phyloP scores from a whole-genome alignment of 495 filamentous ascomycete species.

The Beverwykella pulmonaria region DNA sequence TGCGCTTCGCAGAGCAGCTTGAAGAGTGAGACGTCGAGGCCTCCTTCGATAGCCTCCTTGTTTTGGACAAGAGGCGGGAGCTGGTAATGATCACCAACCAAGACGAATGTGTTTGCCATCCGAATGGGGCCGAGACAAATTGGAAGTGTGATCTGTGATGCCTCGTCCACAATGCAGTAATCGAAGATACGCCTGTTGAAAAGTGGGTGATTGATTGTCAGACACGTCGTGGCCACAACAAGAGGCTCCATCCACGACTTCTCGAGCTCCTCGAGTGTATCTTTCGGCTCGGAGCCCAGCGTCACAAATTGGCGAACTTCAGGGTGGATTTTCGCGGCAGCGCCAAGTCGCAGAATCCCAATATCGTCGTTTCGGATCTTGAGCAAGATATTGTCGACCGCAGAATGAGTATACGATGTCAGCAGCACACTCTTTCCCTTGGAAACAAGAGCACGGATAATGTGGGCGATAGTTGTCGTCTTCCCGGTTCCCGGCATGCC shows the following conservation, averaged over 20 bases:
- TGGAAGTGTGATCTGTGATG: conserved; percentile 94
- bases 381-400: conserved; percentile 94
- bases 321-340: conserved; percentile 78
- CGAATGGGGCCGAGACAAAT: conserved; percentile 92
- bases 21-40: conserved; percentile 90
- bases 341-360: conserved; percentile 80
- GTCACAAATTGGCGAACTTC: conserved; percentile 83
- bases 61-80: conserved; percentile 93
- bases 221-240: conserved; percentile 91
- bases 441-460: conserved; percentile 85
- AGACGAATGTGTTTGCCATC: conserved; percentile 88
- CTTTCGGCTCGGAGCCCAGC: conserved; percentile 69
- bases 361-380: conserved; percentile 82
- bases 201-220: conserved; percentile 84
- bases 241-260: conserved; percentile 78
- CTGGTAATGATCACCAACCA: conserved; percentile 96
- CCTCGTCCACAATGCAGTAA: conserved; percentile 98
- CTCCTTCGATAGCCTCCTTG: conserved; percentile 79
- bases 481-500: conserved; percentile 99
- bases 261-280: conserved; percentile 78
- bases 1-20: conserved; percentile 87
- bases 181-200: conserved; percentile 91
- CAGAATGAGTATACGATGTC: conserved; percentile 94
- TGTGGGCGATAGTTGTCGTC: conserved; percentile 95
- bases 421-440: conserved; percentile 91